Evolutionary conservation across 1,284 basidiomycete genomes (phyloP).

Genomic region (Earliella scabrosa): DNA sequence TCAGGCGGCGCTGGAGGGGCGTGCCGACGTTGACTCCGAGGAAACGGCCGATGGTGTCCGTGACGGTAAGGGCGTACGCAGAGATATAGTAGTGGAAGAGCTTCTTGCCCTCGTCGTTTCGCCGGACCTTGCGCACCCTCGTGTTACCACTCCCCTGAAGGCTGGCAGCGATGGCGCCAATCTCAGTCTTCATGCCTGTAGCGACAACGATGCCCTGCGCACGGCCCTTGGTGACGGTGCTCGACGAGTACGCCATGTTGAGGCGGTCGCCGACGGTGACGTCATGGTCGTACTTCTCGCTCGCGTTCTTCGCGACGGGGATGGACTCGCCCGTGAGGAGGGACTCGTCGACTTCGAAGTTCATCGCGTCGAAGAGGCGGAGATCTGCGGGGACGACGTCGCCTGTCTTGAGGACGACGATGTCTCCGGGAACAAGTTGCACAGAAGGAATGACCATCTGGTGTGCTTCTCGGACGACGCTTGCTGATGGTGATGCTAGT

Average conservation of each 20-base stretch:
- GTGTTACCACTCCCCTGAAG: constrained; percentile 4
- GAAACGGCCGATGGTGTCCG: constrained; percentile 15
- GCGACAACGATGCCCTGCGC: constrained; percentile 60
- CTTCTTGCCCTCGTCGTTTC: constrained; percentile 11
- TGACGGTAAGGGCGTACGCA: constrained; percentile 11
- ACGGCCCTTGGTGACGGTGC: constrained; percentile 68
- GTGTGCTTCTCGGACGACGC: constrained; percentile 58
- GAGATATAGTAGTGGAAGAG: constrained; percentile 10
- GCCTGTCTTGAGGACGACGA: constrained; percentile 58
- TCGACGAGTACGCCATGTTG: constrained; percentile 61
- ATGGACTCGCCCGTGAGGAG: constrained; percentile 72
- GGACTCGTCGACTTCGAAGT: constrained; percentile 66
- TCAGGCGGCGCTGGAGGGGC: constrained; percentile 64
- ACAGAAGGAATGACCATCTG: constrained; percentile 55
- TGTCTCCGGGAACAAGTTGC: constrained; percentile 67
- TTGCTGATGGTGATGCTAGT: constrained; percentile 65
- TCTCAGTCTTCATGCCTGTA: constrained; percentile 71
- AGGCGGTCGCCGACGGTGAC: constrained; percentile 58
- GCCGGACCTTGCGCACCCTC: constrained; percentile 11
- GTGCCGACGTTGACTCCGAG: constrained; percentile 42
- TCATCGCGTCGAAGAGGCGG: constrained; percentile 37
- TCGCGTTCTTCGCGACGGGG: constrained; percentile 60
- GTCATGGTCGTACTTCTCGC: constrained; percentile 37
- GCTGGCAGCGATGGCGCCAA: constrained; percentile 57
- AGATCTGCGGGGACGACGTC: constrained; percentile 68